A percentile compares a stretch with the other conserved stretches of the same genome.
Evolutionary conservation across 2,329 filamentous ascomycete species (phyloP).

Genomic region (Tolypocladium amazonense): DNA sequence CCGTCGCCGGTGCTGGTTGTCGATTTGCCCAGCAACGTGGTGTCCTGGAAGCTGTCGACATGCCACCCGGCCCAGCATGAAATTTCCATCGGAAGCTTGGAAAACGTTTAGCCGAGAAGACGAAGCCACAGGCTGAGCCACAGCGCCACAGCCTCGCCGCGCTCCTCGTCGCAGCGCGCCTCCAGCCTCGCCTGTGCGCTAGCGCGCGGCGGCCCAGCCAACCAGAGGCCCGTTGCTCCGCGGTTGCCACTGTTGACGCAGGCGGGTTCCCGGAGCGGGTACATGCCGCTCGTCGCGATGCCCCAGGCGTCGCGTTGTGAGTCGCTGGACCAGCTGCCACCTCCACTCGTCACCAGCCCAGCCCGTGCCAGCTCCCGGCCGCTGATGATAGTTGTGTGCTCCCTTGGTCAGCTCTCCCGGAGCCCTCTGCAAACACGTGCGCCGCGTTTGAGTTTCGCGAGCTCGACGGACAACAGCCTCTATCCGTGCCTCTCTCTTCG

Average conservation of each 20-base stretch:
- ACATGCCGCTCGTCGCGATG: conserved; percentile 4
- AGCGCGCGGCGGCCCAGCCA: conserved; percentile 21
- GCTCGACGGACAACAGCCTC: background rate
- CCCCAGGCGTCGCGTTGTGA: conserved; percentile 11
- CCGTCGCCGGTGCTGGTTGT: background rate
- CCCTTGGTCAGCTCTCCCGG: background rate
- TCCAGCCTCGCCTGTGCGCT: background rate
- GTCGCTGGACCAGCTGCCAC: conserved; percentile 5
- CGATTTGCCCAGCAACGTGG: background rate
- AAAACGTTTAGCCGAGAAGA: conserved; percentile 14
- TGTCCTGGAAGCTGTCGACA: background rate
- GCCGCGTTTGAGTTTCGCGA: background rate
- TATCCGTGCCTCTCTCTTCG: background rate
- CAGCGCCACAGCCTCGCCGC: conserved; percentile 2
- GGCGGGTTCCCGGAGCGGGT: background rate
- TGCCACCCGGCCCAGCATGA: conserved; percentile 1
- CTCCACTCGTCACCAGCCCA: background rate
- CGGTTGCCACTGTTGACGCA: conserved; percentile 43
- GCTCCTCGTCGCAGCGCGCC: background rate
- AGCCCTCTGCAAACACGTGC: background rate
- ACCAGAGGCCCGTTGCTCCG: conserved; percentile 41
- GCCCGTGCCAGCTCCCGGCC: background rate
- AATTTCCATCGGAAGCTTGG: conserved; percentile 14
- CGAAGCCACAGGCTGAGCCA: conserved; percentile 6
- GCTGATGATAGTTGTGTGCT: background rate